Evolutionary conservation across 2,329 filamentous ascomycete species (phyloP), one percentile per base, ranked within the genome.

Genomic region (Nigrospora sphaerica): DNA sequence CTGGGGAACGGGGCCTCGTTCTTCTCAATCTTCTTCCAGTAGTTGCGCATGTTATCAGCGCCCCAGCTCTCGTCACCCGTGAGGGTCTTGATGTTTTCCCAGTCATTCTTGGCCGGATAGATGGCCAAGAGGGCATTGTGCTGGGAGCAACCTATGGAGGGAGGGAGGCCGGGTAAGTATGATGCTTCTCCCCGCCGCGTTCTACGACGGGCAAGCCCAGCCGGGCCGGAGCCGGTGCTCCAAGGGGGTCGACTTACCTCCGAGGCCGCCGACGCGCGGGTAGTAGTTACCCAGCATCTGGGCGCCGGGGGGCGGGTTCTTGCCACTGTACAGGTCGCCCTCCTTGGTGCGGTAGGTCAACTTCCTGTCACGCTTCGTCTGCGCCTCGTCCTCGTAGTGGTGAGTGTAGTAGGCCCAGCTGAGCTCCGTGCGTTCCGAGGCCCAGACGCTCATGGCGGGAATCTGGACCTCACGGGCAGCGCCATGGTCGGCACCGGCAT

Each of bases 41-140:
- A 81, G 50, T 72, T 66, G 49, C 79, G 70, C 80, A 85, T 84
- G 49, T 79, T 79, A 6, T 67, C 63, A 0, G 79, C 67, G 0
- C 66, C 62, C 81, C 81, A 85, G 0, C 76, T 77, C 2, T 61
- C 53, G 54, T 86, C 81, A 4, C 80, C 80, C 2, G 81, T 85
- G 28, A 83, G 55, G 12, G 63, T 61, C 4, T 72, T 73, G 46
- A 85, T 75, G 54, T 75, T 63, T 39, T 80, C 68, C 63, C 77
- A 85, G 60, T 85, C 82, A 28, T 71, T 74, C 40, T 75, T 68
- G 47, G 78, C 72, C 0, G 81, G 80, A 49, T 80, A 74, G 23
- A 83, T 67, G 14, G 74, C 70, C 42, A 85, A 75, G 39, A 82
- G 62, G 7, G 78, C 80, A 39, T 83, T 81, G 62, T 86, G 81